These are phyloP conservation scores for Vitis hybrid DNA, from an alignment of 177 flowering plant genomes.

Conservation along the genomic window DNA sequence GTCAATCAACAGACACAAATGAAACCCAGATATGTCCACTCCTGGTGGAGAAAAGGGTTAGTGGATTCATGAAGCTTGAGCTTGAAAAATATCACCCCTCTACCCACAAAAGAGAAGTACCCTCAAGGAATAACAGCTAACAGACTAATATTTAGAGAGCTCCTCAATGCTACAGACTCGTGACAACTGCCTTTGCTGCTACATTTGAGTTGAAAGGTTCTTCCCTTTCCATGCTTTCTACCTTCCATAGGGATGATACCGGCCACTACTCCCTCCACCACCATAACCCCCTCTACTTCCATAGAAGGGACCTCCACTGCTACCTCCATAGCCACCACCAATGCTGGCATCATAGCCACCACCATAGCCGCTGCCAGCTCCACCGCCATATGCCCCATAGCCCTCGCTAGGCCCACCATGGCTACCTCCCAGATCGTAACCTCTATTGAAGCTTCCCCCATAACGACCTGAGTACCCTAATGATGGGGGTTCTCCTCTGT, in stretches of 20 bases:
- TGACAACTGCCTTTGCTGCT: background rate
- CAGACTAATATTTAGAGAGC: too few relatives aligned
- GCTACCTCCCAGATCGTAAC: slow-evolving; percentile 54
- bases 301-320: slow-evolving; percentile 43
- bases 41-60: too few relatives aligned
- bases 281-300: slow-evolving; percentile 80
- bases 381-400: slow-evolving; percentile 59
- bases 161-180: too few relatives aligned
- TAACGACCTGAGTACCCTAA: slow-evolving; percentile 62
- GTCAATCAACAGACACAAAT: background rate
- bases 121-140: too few relatives aligned
- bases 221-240: slow-evolving; percentile 28
- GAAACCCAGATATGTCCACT: background rate
- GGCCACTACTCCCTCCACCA: slow-evolving; percentile 43
- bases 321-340: slow-evolving; percentile 47
- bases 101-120: too few relatives aligned
- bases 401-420: slow-evolving; percentile 63
- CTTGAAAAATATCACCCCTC: too few relatives aligned
- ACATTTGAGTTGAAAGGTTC: slow-evolving; percentile 1
- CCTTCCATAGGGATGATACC: slow-evolving; percentile 90
- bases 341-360: slow-evolving; percentile 44
- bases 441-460: slow-evolving; percentile 55
- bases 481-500: slow-evolving; percentile 57
- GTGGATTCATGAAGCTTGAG: too few relatives aligned
- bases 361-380: slow-evolving; percentile 27